A percentile compares a stretch with the other conserved stretches of the same genome.
These are phyloP conservation scores for Saitozyma podzolica DNA, from an alignment of 768 basidiomycete genomes.

Conservation along the genomic window DNA sequence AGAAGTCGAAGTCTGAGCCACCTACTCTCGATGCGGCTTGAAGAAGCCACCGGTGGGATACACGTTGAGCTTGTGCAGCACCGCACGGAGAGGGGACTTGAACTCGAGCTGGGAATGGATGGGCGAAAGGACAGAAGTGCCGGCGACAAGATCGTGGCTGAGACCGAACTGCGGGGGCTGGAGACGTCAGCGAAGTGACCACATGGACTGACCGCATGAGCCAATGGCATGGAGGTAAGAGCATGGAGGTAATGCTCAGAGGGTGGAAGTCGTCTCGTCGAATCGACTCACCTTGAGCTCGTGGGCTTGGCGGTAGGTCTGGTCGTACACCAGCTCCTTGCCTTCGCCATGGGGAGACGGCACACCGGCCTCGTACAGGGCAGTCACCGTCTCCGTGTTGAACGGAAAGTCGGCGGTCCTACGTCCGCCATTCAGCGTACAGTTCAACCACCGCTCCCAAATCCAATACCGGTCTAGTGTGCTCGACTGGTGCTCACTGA, in stretches of 20 bases:
- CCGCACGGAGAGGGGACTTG: slow-evolving; percentile 2
- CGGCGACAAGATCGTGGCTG: slow-evolving; percentile 2
- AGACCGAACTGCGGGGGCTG: slow-evolving; percentile 14
- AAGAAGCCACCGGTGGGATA: slow-evolving; percentile 26
- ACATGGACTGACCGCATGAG: neutral
- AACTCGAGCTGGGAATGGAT: slow-evolving; percentile 6
- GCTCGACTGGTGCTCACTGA: too few relatives aligned
- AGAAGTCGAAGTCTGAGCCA: neutral
- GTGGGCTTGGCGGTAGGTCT: slow-evolving; percentile 16
- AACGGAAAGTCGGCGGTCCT: too few relatives aligned
- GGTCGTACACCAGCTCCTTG: slow-evolving; percentile 14
- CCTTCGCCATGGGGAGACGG: slow-evolving; percentile 19
- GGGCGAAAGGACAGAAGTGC: slow-evolving; percentile 4
- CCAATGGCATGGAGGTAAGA: too few relatives aligned
- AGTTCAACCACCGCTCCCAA: too few relatives aligned
- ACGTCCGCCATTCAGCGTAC: too few relatives aligned
- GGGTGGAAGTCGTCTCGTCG: neutral
- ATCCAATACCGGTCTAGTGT: too few relatives aligned
- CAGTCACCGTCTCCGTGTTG: too few relatives aligned
- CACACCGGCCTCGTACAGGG: slow-evolving; percentile 10
- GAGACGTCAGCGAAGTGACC: neutral
- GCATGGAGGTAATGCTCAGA: too few relatives aligned
- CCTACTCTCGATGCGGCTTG: slow-evolving; percentile 25
- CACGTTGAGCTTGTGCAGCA: slow-evolving; percentile 22
- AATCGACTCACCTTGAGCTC: slow-evolving; percentile 17